phyloP scores from a whole-genome alignment of 371 early-diverging fungal species.

The Massospora cicadina region DNA sequence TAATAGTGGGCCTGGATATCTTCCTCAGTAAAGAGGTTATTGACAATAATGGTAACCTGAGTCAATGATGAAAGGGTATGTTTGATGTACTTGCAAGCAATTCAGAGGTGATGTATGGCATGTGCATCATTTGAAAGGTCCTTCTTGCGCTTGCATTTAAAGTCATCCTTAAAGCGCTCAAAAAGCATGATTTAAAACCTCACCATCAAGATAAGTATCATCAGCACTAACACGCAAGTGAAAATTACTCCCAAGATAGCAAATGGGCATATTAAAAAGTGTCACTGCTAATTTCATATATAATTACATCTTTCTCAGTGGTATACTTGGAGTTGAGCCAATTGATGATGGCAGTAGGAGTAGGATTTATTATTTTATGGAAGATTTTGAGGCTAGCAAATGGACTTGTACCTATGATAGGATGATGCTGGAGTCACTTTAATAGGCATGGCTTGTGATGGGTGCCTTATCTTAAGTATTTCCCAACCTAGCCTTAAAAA shows the following conservation, averaged over 20 bases:
- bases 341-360: constrained; percentile 95
- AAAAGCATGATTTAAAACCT: constrained; percentile 77
- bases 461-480: constrained; percentile 71
- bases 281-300: constrained; percentile 93
- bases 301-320: constrained; percentile 69
- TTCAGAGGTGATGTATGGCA: constrained; percentile 57
- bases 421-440: constrained; percentile 93
- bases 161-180: constrained; percentile 43
- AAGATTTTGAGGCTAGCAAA: constrained; percentile 94
- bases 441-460: constrained; percentile 91
- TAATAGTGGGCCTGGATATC: no score
- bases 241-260: constrained; percentile 78
- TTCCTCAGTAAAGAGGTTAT: constrained; percentile 52
- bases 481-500: constrained; percentile 72
- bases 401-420: constrained; percentile 95
- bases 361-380: constrained; percentile 98
- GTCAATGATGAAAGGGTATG: constrained; percentile 71
- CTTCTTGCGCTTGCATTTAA: constrained; percentile 55
- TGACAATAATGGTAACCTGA: constrained; percentile 77
- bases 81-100: constrained; percentile 83
- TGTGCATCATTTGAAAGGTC: constrained; percentile 47
- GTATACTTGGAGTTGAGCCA: constrained; percentile 67
- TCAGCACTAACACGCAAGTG: constrained; percentile 90
- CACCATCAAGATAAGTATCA: constrained; percentile 80
- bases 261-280: constrained; percentile 88